These are phyloP conservation scores for Trichosporon faecale DNA, from an alignment of 1,284 basidiomycete genomes.

Conservation along the genomic window DNA sequence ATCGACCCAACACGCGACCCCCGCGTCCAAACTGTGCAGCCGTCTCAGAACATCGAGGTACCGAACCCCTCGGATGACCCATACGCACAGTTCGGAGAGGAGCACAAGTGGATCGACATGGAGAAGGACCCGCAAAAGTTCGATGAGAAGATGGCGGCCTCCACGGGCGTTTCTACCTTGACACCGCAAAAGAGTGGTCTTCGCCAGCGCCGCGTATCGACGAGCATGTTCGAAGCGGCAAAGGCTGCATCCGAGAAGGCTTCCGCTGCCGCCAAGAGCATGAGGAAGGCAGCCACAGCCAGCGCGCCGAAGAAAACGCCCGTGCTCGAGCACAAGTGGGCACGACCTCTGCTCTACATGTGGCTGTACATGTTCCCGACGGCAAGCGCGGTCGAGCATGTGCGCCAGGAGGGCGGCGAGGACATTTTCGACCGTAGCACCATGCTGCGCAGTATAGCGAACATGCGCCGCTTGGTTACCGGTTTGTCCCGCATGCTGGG, in stretches of 20 bases:
- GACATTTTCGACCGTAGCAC: slow-evolving; percentile 49
- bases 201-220: not conserved
- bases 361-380: slow-evolving; percentile 43
- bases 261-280: not conserved
- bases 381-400: slow-evolving; percentile 21
- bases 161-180: not conserved
- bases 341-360: slow-evolving; percentile 34
- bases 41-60: not conserved
- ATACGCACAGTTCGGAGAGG: slow-evolving; percentile 11
- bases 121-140: slow-evolving; percentile 12
- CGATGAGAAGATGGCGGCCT: not conserved
- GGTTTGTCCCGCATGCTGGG: slow-evolving; percentile 73
- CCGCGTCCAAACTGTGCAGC: not conserved
- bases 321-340: slow-evolving; percentile 31
- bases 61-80: slow-evolving; percentile 22
- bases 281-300: not conserved
- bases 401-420: slow-evolving; percentile 25
- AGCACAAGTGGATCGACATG: slow-evolving; percentile 26
- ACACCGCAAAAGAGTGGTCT: not conserved
- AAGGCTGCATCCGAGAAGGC: not conserved
- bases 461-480: slow-evolving; percentile 75
- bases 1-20: slow-evolving; percentile 48
- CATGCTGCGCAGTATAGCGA: slow-evolving; percentile 70
- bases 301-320: not conserved
- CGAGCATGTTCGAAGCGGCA: not conserved